Evolutionary conservation across 1,284 basidiomycete genomes (phyloP).

Genomic region (Peniophora sp.): DNA sequence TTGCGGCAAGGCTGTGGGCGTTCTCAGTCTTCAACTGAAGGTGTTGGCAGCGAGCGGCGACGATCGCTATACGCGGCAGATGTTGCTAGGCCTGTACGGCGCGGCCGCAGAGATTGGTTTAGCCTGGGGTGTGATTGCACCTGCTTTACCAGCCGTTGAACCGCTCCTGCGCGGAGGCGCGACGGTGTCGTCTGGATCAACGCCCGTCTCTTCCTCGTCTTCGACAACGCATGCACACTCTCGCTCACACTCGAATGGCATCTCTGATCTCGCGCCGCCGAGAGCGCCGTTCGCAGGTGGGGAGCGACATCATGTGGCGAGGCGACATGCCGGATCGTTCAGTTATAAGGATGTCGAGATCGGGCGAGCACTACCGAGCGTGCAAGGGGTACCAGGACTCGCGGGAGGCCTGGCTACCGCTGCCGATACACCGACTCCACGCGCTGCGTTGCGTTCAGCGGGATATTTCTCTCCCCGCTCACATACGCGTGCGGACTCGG

Average conservation of each 20-base stretch:
- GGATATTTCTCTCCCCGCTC: constrained; percentile 12
- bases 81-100: constrained; percentile 86
- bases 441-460: constrained; percentile 29
- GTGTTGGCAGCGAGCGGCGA: constrained; percentile 74
- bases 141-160: constrained; percentile 66
- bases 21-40: constrained; percentile 77
- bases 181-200: constrained; percentile 2
- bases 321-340: constrained; percentile 91
- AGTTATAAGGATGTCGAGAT: constrained; percentile 87
- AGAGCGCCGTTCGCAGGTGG: constrained; percentile 10
- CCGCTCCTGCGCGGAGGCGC: constrained; percentile 48
- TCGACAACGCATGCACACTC: constrained; percentile 15
- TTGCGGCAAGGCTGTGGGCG: constrained; percentile 82
- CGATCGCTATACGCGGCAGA: constrained; percentile 80
- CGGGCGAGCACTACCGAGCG: constrained; percentile 72
- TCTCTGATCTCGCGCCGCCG: constrained; percentile 5
- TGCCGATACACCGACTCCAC: constrained; percentile 33
- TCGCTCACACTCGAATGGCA: not conserved
- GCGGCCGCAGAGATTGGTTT: constrained; percentile 83
- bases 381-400: constrained; percentile 29
- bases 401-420: constrained; percentile 16
- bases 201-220: constrained; percentile 24
- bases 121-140: constrained; percentile 78
- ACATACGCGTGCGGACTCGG: constrained; percentile 55
- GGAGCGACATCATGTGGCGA: constrained; percentile 36